Evolutionary conservation across 371 early-diverging fungal species (phyloP).

Genomic region (Conidiobolus incongruus): DNA sequence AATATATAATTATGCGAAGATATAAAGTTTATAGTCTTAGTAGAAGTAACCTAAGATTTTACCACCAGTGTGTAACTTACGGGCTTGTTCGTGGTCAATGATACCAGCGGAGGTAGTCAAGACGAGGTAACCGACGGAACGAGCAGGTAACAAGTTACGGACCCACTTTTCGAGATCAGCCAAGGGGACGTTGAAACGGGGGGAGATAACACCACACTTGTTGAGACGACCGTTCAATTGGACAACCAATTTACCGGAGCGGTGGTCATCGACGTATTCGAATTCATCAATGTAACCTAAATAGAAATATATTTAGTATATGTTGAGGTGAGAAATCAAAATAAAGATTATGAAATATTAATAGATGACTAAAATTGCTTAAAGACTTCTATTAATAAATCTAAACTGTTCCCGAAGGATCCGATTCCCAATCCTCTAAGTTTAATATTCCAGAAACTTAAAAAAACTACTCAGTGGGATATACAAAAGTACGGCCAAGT

Average conservation of each 20-base stretch:
- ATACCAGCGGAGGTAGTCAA: conserved; percentile 97
- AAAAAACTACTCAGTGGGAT: conserved; percentile 32
- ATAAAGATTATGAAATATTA: not conserved
- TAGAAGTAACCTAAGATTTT: conserved; percentile 82
- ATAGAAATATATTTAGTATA: not conserved
- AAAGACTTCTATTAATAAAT: no score
- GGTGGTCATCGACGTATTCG: conserved; percentile 97
- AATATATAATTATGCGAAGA: no score
- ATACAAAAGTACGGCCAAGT: no score
- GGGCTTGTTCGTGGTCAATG: conserved; percentile 99
- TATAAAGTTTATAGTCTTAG: no score
- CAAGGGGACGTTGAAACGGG: conserved; percentile 95
- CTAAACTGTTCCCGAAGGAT: no score
- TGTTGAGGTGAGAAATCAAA: not conserved
- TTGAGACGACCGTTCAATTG: conserved; percentile 98
- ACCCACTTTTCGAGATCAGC: conserved; percentile 95
- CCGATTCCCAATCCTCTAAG: no score
- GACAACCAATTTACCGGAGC: conserved; percentile 97
- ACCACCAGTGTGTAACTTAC: conserved; percentile 96
- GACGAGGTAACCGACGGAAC: conserved; percentile 97
- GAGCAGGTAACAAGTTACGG: conserved; percentile 93
- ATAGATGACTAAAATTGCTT: conserved; percentile 4
- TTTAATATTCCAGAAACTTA: no score
- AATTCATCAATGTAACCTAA: conserved; percentile 98
- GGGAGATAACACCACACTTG: conserved; percentile 99